These are phyloP conservation scores for Mycena capillaripes DNA, from an alignment of 768 basidiomycete genomes.

Conservation along the genomic window DNA sequence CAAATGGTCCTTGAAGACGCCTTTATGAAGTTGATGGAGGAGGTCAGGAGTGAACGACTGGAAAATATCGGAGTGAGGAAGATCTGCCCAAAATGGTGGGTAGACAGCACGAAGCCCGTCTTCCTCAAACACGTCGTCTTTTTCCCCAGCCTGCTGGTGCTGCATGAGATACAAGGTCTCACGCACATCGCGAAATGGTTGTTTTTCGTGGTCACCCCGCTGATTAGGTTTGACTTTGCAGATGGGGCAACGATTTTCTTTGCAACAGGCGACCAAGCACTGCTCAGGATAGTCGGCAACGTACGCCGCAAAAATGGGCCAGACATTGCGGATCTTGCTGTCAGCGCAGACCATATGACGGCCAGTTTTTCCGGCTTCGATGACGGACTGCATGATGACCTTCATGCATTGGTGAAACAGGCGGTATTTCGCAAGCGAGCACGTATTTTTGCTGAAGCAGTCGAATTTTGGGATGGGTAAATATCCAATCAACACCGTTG, in stretches of 20 bases:
- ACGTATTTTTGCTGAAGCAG: constrained; percentile 34
- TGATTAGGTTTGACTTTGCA: constrained; percentile 34
- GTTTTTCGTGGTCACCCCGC: constrained; percentile 39
- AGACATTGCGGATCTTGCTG: constrained; percentile 15
- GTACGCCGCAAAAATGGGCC: constrained; percentile 35
- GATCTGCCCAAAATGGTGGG: constrained; percentile 54
- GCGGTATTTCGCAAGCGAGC: constrained; percentile 40
- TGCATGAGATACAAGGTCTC: constrained; percentile 31
- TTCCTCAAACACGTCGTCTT: constrained; percentile 35
- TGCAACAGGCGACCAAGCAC: constrained; percentile 21
- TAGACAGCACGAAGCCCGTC: constrained; percentile 34
- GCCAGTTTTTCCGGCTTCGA: constrained; percentile 17
- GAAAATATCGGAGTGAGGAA: constrained; percentile 58
- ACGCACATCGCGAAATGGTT: constrained; percentile 38
- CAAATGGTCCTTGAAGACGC: constrained; percentile 62
- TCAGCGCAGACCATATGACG: constrained; percentile 34
- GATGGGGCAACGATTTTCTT: constrained; percentile 32
- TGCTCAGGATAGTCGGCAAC: constrained; percentile 30
- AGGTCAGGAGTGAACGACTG: constrained; percentile 55
- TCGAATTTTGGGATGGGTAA: constrained; percentile 50
- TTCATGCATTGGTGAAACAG: constrained; percentile 51
- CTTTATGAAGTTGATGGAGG: constrained; percentile 65
- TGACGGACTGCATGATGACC: constrained; percentile 42
- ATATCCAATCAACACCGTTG: constrained; percentile 49
- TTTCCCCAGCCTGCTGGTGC: constrained; percentile 33